Percentiles rank a stretch among this genome's conserved stretches.
These are phyloP conservation scores for Geosmithia morbida DNA, from an alignment of 2,329 filamentous ascomycete genomes.

Conservation along the genomic window DNA sequence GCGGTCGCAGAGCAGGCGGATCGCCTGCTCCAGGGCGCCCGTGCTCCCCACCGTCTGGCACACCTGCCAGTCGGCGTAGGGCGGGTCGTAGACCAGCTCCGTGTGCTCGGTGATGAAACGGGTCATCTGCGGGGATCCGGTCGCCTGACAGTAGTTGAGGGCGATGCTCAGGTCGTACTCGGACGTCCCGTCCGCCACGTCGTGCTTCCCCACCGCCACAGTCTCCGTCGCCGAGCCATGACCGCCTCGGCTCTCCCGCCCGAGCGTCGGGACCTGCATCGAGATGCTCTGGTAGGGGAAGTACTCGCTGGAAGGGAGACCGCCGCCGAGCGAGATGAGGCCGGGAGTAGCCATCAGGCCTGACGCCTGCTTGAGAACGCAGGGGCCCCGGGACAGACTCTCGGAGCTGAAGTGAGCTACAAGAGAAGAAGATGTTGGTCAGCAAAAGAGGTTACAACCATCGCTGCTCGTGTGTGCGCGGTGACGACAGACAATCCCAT, in stretches of 20 bases:
- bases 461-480: background rate
- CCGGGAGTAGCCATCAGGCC: conserved; percentile 66
- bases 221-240: conserved; percentile 43
- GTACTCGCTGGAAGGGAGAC: conserved; percentile 73
- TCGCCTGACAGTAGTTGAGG: conserved; percentile 86
- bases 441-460: too few species aligned
- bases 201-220: conserved; percentile 68
- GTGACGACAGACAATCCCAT: conserved; percentile 63
- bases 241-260: conserved; percentile 51
- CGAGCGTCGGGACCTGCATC: conserved; percentile 52
- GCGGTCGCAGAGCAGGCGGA: conserved; percentile 64
- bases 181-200: conserved; percentile 40
- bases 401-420: conserved; percentile 47
- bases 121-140: conserved; percentile 73
- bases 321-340: conserved; percentile 84
- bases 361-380: conserved; percentile 72
- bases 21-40: conserved; percentile 65
- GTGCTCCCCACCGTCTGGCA: conserved; percentile 78
- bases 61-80: conserved; percentile 82
- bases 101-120: conserved; percentile 92
- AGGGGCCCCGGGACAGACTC: conserved; percentile 43
- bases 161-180: conserved; percentile 67
- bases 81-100: conserved; percentile 78
- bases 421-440: conserved; percentile 1
- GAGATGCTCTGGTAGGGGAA: conserved; percentile 79